These are phyloP conservation scores for Ceratobasidium papillatum DNA, from an alignment of 1,284 basidiomycete genomes.

Conservation along the genomic window DNA sequence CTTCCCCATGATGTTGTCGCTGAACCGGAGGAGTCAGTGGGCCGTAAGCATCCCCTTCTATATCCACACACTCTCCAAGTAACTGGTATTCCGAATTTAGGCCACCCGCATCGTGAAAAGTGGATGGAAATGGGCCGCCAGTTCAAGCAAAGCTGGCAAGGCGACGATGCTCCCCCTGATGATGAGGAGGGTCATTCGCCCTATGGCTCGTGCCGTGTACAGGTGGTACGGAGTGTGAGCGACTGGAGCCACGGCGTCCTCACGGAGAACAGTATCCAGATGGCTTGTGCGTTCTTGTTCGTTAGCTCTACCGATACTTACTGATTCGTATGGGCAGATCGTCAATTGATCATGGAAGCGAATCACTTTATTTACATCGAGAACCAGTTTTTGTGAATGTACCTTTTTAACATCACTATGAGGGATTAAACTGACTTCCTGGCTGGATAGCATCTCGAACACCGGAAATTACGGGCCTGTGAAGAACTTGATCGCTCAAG, in stretches of 20 bases:
- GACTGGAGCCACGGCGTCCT: constrained; percentile 94
- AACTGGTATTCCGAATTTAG: constrained; percentile 49
- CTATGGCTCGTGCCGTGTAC: constrained; percentile 68
- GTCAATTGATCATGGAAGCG: constrained; percentile 82
- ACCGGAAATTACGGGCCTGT: constrained; percentile 72
- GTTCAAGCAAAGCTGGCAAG: constrained; percentile 66
- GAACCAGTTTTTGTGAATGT: constrained; percentile 90
- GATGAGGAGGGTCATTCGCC: constrained; percentile 46
- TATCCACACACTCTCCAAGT: neutral
- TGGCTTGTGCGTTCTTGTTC: constrained; percentile 70
- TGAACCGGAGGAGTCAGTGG: constrained; percentile 71
- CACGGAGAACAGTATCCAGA: constrained; percentile 85
- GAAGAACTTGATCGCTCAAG: constrained; percentile 82
- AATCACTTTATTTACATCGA: constrained; percentile 93
- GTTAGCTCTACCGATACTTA: constrained; percentile 14
- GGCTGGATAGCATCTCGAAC: constrained; percentile 72
- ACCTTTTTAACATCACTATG: neutral
- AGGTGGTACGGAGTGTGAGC: constrained; percentile 81
- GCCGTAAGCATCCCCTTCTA: constrained; percentile 56
- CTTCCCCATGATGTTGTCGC: constrained; percentile 75
- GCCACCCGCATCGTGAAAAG: constrained; percentile 72
- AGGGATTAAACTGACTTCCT: constrained; percentile 43
- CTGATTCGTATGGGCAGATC: constrained; percentile 62
- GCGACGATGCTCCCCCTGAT: constrained; percentile 26
- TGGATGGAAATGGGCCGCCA: constrained; percentile 67